Conservation (phyloP, 2,329 filamentous ascomycete species). For the Hirsutella thompsonii region DNA sequence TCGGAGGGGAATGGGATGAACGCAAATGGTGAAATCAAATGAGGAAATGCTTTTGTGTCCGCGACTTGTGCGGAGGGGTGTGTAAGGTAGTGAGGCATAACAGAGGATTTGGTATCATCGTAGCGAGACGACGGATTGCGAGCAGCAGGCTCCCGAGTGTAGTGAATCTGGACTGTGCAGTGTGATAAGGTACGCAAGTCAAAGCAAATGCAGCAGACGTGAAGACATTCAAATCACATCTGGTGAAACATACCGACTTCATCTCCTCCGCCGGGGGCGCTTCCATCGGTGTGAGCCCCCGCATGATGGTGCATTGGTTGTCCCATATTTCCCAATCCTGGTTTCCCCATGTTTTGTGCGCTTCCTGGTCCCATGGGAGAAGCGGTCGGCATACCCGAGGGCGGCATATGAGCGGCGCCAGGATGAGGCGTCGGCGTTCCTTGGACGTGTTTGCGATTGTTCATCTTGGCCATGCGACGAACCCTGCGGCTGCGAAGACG, state of each 20-base stretch:
- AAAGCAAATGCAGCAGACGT: constrained; percentile 27
- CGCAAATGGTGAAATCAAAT: constrained; percentile 5
- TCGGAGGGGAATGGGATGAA: constrained; percentile 8
- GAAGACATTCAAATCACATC: constrained; percentile 50
- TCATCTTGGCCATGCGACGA: constrained; percentile 91
- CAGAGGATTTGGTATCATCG: constrained; percentile 24
- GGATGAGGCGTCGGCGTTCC: constrained; percentile 44
- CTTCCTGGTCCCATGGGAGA: constrained; percentile 48
- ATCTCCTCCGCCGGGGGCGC: constrained; percentile 54
- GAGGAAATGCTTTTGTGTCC: constrained; percentile 7
- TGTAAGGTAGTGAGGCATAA: neutral
- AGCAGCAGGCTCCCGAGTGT: constrained; percentile 7
- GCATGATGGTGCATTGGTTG: constrained; percentile 51
- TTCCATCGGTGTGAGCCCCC: constrained; percentile 31
- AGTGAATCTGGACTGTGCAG: constrained; percentile 3
- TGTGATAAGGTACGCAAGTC: constrained; percentile 11
- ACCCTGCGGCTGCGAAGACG: constrained; percentile 83
- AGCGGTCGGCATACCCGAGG: constrained; percentile 49
- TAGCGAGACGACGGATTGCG: constrained; percentile 7
- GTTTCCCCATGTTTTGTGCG: constrained; percentile 47
- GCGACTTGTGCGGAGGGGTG: constrained; percentile 3
- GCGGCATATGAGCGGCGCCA: constrained; percentile 48
- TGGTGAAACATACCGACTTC: constrained; percentile 98
- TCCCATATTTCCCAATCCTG: constrained; percentile 54
- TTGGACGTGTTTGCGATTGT: constrained; percentile 63